These are phyloP conservation scores for Hericium erinaceus DNA, from an alignment of 768 basidiomycete genomes.

Conservation along the genomic window DNA sequence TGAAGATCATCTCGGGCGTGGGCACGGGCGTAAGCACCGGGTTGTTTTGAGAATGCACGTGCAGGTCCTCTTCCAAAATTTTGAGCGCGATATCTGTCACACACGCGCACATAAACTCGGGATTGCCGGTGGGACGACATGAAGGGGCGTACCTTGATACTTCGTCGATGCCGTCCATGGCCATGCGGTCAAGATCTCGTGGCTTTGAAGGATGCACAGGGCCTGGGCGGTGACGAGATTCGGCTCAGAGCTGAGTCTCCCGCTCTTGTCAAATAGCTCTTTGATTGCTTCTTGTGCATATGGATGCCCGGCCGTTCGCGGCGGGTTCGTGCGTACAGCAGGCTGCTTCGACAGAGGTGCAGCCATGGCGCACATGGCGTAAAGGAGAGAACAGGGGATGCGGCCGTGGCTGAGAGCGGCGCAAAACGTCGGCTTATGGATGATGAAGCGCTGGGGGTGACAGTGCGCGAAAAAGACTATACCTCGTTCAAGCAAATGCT, in stretches of 20 bases:
- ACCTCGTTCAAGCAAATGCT: background rate
- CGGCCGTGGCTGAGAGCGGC: constrained; percentile 54
- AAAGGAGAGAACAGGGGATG: constrained; percentile 61
- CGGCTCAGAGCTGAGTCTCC: constrained; percentile 52
- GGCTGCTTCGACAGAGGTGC: constrained; percentile 68
- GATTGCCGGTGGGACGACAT: background rate
- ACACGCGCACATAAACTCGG: constrained; percentile 3
- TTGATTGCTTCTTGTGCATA: constrained; percentile 52
- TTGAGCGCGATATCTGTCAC: constrained; percentile 51
- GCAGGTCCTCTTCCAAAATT: constrained; percentile 59
- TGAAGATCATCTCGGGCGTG: constrained; percentile 48
- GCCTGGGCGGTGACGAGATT: constrained; percentile 68
- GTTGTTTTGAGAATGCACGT: constrained; percentile 54
- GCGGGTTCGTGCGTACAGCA: constrained; percentile 43
- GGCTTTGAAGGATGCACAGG: constrained; percentile 60
- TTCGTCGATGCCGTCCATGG: constrained; percentile 13
- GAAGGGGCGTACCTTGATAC: constrained; percentile 19
- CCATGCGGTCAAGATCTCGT: constrained; percentile 37
- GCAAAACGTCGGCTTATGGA: constrained; percentile 74
- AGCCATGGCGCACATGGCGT: constrained; percentile 70
- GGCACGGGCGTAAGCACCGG: constrained; percentile 50
- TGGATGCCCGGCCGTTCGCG: constrained; percentile 23
- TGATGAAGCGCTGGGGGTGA: constrained; percentile 65
- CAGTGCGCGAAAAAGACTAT: constrained; percentile 78
- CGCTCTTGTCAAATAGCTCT: constrained; percentile 64